These are phyloP conservation scores for Akanthomyces dipterigenus DNA, from an alignment of 2,329 filamentous ascomycete genomes.

Conservation along the genomic window DNA sequence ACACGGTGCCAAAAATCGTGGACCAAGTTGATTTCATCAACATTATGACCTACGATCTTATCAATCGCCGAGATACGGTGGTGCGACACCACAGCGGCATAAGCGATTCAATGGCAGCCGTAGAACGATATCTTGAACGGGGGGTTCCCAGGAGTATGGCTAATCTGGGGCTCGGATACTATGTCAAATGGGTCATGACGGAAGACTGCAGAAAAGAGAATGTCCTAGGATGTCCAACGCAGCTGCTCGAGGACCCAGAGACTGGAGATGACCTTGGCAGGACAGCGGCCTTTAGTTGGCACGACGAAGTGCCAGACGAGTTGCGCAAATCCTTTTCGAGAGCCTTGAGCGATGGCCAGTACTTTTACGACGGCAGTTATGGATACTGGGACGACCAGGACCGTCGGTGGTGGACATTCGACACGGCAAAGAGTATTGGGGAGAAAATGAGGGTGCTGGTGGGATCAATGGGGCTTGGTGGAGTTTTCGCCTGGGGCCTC, in stretches of 20 bases:
- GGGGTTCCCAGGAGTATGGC: conserved; percentile 46
- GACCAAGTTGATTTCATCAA: conserved; percentile 60
- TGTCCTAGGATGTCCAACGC: conserved; percentile 49
- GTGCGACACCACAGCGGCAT: conserved; percentile 63
- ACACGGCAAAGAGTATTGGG: conserved; percentile 53
- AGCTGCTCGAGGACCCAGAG: conserved; percentile 49
- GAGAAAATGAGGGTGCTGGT: conserved; percentile 58
- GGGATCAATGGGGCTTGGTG: conserved; percentile 50
- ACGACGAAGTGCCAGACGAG: conserved; percentile 46
- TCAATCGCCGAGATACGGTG: conserved; percentile 59
- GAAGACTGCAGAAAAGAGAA: conserved; percentile 32
- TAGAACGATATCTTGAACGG: conserved; percentile 53
- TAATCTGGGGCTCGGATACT: conserved; percentile 61
- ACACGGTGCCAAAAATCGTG: conserved; percentile 52
- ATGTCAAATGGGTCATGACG: conserved; percentile 59
- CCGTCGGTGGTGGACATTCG: conserved; percentile 67
- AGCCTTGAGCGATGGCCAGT: conserved; percentile 45
- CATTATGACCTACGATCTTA: conserved; percentile 62
- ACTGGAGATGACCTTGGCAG: conserved; percentile 52
- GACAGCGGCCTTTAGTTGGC: conserved; percentile 54
- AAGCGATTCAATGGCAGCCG: conserved; percentile 41
- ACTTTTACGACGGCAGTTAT: conserved; percentile 55
- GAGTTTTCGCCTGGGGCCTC: conserved; percentile 69
- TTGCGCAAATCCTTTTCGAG: conserved; percentile 50
- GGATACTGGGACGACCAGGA: conserved; percentile 59